Conservation (phyloP, 352 stramenopile species). For the Pythium aquatile region DNA sequence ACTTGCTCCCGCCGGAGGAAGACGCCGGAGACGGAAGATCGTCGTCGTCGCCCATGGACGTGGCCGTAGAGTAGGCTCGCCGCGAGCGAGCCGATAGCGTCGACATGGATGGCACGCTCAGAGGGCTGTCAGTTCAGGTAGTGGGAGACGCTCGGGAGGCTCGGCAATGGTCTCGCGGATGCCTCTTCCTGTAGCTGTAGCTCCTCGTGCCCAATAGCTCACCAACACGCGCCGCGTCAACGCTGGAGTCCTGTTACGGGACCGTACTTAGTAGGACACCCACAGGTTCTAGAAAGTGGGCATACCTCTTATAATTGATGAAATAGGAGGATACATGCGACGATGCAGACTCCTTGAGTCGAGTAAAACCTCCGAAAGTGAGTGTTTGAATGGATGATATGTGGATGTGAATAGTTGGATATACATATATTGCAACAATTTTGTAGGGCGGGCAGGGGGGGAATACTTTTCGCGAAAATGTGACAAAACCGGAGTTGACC, state of each 20-base stretch:
- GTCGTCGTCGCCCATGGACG: conserved; percentile 9
- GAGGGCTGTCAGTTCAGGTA: neutral
- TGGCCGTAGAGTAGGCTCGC: conserved; percentile 12
- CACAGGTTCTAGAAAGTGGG: neutral
- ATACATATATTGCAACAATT: conserved; percentile 25
- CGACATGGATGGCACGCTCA: conserved; percentile 13
- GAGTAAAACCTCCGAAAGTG: neutral
- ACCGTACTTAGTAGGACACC: conserved; percentile 8
- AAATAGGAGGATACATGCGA: neutral
- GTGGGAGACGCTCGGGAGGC: neutral
- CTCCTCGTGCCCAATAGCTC: neutral
- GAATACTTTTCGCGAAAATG: conserved; percentile 12
- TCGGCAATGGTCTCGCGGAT: neutral
- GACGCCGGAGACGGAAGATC: neutral
- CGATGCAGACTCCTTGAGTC: too few species aligned
- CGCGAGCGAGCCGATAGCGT: conserved; percentile 26
- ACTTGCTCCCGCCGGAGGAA: neutral
- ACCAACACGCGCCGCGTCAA: conserved; percentile 6
- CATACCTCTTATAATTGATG: conserved; percentile 2
- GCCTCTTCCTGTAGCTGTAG: neutral
- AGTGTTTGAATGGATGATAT: neutral
- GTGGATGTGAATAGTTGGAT: neutral
- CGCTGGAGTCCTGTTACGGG: neutral
- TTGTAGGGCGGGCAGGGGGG: neutral
- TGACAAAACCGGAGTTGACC: conserved; percentile 8